Percentiles rank a stretch among this genome's conserved stretches.
Evolutionary conservation across 371 early-diverging fungal species (phyloP).

Genomic region (Mucor saturninus): DNA sequence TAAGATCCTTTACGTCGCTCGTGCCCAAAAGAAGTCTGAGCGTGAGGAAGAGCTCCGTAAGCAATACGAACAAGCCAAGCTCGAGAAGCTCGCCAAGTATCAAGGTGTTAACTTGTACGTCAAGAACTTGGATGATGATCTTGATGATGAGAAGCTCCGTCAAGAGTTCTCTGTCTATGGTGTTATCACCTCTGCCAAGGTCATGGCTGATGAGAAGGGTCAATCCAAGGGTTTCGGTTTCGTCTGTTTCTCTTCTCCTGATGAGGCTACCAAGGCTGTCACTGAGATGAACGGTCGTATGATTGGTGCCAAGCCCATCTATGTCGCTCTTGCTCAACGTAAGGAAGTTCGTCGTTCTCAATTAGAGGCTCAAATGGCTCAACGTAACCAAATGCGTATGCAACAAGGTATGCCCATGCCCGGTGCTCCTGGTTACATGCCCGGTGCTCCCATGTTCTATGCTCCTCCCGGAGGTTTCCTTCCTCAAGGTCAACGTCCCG

Average conservation of each 20-base stretch:
- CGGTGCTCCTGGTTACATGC: conserved; percentile 55
- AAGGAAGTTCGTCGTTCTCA: conserved; percentile 94
- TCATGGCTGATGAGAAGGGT: conserved; percentile 94
- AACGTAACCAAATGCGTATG: conserved; percentile 86
- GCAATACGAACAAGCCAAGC: conserved; percentile 92
- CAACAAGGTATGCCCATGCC: conserved; percentile 58
- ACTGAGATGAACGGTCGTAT: conserved; percentile 93
- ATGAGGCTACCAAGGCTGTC: conserved; percentile 91
- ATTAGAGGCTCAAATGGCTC: conserved; percentile 93
- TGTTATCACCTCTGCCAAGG: conserved; percentile 95
- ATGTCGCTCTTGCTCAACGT: conserved; percentile 97
- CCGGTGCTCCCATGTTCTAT: conserved; percentile 60
- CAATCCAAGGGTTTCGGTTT: conserved; percentile 88
- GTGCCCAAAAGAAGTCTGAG: conserved; percentile 99
- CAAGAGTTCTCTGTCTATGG: conserved; percentile 96
- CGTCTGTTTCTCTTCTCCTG: conserved; percentile 90
- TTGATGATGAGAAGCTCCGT: conserved; percentile 95
- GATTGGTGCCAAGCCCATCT: conserved; percentile 94
- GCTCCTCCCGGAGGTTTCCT: conserved; percentile 60
- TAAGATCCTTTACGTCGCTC: conserved; percentile 94
- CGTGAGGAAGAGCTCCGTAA: conserved; percentile 95
- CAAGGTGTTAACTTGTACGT: conserved; percentile 98
- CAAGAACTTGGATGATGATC: conserved; percentile 96
- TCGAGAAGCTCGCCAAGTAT: conserved; percentile 95
- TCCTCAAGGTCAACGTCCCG: conserved; percentile 69